Percentiles rank a stretch among this genome's conserved stretches.
Conservation (phyloP, 768 basidiomycete species). For the Leccinum fibrillosum region DNA sequence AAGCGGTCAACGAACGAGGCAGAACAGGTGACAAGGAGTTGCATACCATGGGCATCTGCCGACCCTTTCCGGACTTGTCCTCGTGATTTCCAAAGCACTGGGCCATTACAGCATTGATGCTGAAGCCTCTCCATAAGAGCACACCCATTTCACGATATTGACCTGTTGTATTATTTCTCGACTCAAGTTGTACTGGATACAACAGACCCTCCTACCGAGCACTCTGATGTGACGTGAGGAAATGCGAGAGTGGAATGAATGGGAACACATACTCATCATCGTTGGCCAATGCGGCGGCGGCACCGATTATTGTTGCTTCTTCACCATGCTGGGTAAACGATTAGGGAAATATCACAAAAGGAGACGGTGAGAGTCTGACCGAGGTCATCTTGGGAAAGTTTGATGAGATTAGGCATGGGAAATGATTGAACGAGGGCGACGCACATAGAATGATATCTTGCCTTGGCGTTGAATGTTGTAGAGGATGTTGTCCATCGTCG, state of each 20-base stretch:
- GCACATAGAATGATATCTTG: conserved; percentile 86
- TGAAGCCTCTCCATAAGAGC: conserved; percentile 82
- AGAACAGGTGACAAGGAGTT: neutral
- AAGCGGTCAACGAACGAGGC: conserved; percentile 2
- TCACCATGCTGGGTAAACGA: conserved; percentile 65
- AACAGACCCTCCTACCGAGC: conserved; percentile 46
- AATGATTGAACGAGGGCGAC: conserved; percentile 24
- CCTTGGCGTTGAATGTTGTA: conserved; percentile 94
- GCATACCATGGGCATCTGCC: conserved; percentile 90
- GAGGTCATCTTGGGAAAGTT: conserved; percentile 64
- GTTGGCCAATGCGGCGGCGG: conserved; percentile 76
- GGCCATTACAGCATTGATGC: conserved; percentile 77
- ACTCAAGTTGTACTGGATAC: neutral
- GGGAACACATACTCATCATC: conserved; percentile 74
- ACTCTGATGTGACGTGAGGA: conserved; percentile 46
- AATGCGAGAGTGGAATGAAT: neutral
- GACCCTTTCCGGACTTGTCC: conserved; percentile 77
- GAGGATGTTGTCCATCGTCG: conserved; percentile 81
- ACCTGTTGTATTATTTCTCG: conserved; percentile 38
- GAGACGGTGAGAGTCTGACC: conserved; percentile 42
- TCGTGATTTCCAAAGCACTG: conserved; percentile 89
- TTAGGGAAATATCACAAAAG: conserved; percentile 1
- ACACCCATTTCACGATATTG: conserved; percentile 96
- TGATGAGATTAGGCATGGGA: conserved; percentile 5
- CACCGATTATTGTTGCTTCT: conserved; percentile 86